phyloP scores from a whole-genome alignment of 2,329 filamentous ascomycete genomes.

The Camptophora hylomeconis region DNA sequence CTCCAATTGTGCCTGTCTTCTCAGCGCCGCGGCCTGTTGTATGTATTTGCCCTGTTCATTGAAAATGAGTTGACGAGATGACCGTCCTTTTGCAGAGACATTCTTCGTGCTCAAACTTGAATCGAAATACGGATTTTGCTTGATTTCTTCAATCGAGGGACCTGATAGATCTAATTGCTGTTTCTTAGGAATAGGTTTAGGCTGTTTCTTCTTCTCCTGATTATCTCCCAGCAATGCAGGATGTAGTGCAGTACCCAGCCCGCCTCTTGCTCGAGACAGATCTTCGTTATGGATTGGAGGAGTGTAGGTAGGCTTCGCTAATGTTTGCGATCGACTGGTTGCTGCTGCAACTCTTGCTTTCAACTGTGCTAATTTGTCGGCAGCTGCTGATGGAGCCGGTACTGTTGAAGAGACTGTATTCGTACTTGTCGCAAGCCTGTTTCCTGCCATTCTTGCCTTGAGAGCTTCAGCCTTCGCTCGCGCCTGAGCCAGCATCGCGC shows the following conservation, averaged over 20 bases:
- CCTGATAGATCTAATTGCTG: slow-evolving; percentile 44
- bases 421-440: slow-evolving; percentile 18
- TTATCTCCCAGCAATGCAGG: slow-evolving; percentile 50
- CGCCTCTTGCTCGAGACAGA: slow-evolving; percentile 44
- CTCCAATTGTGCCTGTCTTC: slow-evolving; percentile 78
- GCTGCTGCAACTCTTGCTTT: slow-evolving; percentile 70
- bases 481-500: slow-evolving; percentile 35
- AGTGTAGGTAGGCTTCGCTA: slow-evolving; percentile 31
- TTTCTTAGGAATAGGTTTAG: slow-evolving; percentile 31
- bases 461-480: slow-evolving; percentile 36
- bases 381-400: slow-evolving; percentile 35
- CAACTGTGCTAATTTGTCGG: slow-evolving; percentile 60
- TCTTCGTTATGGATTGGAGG: slow-evolving; percentile 37
- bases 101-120: slow-evolving; percentile 49
- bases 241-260: slow-evolving; percentile 63
- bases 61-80: slow-evolving; percentile 69
- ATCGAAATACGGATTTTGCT: slow-evolving; percentile 74
- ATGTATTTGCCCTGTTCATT: slow-evolving; percentile 97
- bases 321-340: slow-evolving; percentile 37
- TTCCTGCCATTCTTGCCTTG: slow-evolving; percentile 31
- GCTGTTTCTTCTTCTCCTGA: slow-evolving; percentile 31
- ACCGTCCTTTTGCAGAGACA: slow-evolving; percentile 46
- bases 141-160: slow-evolving; percentile 44
- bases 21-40: slow-evolving; percentile 76
- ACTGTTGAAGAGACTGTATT: slow-evolving; percentile 24